phyloP scores from a whole-genome alignment of 2,329 filamentous ascomycete species.

The Orbilia ellipsospora region DNA sequence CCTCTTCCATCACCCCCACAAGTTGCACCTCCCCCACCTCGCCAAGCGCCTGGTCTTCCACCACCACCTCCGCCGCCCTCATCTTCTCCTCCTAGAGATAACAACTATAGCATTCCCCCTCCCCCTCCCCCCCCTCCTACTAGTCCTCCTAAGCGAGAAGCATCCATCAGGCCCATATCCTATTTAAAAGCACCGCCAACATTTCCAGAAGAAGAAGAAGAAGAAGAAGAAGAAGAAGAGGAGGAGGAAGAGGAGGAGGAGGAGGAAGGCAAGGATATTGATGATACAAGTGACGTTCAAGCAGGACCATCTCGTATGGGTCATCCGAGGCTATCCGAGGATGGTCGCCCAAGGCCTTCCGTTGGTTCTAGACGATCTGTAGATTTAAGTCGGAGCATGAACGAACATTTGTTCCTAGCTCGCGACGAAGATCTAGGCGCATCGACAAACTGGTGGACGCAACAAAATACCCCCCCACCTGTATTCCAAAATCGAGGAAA shows the following conservation, averaged over 20 bases:
- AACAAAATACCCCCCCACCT: constrained; percentile 81
- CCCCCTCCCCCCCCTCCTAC: constrained; percentile 71
- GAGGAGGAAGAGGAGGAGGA: constrained; percentile 34
- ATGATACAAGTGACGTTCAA: constrained; percentile 39
- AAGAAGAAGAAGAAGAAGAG: constrained; percentile 41
- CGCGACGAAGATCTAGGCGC: constrained; percentile 83
- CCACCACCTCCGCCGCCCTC: constrained; percentile 74
- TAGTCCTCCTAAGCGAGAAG: constrained; percentile 57
- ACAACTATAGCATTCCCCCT: constrained; percentile 64
- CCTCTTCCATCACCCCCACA: constrained; percentile 58
- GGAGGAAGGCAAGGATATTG: constrained; percentile 31
- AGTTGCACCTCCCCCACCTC: constrained; percentile 57
- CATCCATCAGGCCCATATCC: constrained; percentile 31
- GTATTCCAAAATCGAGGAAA: constrained; percentile 78
- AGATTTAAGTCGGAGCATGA: constrained; percentile 80
- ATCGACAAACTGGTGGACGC: constrained; percentile 85
- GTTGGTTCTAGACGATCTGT: constrained; percentile 68
- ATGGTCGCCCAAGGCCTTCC: constrained; percentile 33
- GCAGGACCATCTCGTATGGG: constrained; percentile 55
- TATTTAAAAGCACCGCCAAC: constrained; percentile 38
- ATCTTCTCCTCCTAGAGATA: constrained; percentile 67
- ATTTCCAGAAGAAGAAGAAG: constrained; percentile 36
- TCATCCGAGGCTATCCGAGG: constrained; percentile 34
- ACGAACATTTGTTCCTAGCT: constrained; percentile 78
- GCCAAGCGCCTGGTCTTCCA: constrained; percentile 69